Conservation (phyloP, 257 asterid genomes). For the Solanum acaule region DNA sequence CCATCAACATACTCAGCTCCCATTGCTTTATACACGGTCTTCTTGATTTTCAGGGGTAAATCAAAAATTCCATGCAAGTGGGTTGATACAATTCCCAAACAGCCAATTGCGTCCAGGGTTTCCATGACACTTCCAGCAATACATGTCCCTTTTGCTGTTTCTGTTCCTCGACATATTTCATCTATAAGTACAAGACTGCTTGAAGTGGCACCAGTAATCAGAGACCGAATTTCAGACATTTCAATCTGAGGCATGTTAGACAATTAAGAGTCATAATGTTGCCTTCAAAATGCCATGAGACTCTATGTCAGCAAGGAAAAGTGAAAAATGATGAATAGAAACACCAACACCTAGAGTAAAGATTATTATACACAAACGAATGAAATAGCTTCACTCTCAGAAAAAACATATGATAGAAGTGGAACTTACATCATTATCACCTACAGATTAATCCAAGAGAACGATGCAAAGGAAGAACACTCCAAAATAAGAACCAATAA, state of each 20-base stretch:
- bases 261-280: neutral
- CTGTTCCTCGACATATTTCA: conserved; percentile 97
- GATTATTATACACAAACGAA: neutral
- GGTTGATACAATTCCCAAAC: conserved; percentile 85
- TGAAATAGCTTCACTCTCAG: neutral
- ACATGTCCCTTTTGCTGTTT: conserved; percentile 96
- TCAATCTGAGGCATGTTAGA: conserved; percentile 52
- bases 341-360: neutral
- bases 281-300: neutral
- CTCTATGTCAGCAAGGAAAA: neutral
- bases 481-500: neutral
- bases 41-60: conserved; percentile 48
- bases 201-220: conserved; percentile 62
- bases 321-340: neutral
- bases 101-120: conserved; percentile 55
- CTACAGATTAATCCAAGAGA: neutral
- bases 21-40: conserved; percentile 70
- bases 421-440: neutral
- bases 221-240: conserved; percentile 93
- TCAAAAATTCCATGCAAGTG: conserved; percentile 94
- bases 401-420: neutral
- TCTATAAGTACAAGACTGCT: conserved; percentile 89
- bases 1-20: conserved; percentile 52
- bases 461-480: neutral
- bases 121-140: conserved; percentile 96